These are phyloP conservation scores for Musa schizocarpa DNA, from an alignment of 176 grass and related monocot genomes.

Conservation along the genomic window DNA sequence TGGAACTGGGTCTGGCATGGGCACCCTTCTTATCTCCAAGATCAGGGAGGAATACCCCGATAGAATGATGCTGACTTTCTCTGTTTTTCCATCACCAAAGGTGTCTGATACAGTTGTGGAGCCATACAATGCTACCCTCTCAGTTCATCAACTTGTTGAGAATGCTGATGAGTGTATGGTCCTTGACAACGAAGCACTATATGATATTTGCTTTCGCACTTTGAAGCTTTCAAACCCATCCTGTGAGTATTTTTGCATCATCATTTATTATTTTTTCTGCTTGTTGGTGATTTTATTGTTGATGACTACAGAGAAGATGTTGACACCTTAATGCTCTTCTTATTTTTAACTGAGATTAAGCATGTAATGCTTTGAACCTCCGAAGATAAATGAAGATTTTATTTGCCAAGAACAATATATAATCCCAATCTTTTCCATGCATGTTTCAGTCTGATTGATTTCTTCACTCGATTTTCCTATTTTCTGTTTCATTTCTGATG, in stretches of 20 bases:
- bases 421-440: not conserved
- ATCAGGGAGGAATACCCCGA: not conserved
- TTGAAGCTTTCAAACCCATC: not conserved
- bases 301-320: too few species aligned
- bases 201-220: conserved; percentile 2
- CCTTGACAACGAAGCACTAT: not conserved
- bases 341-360: too few species aligned
- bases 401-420: not conserved
- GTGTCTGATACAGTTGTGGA: conserved; percentile 5
- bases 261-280: not conserved
- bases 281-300: not conserved
- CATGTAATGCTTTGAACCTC: too few species aligned
- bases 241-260: not conserved
- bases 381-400: too few species aligned
- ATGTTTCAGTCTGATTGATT: not conserved
- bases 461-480: not conserved
- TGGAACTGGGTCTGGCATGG: not conserved
- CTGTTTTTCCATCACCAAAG: not conserved
- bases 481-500: not conserved
- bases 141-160: not conserved
- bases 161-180: conserved; percentile 1
- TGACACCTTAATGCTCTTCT: too few species aligned
- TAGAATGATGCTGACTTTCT: not conserved
- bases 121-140: not conserved
- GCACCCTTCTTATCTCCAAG: not conserved